Conservation (phyloP, 139 green algal genomes). For the Chlorella sp. region DNA sequence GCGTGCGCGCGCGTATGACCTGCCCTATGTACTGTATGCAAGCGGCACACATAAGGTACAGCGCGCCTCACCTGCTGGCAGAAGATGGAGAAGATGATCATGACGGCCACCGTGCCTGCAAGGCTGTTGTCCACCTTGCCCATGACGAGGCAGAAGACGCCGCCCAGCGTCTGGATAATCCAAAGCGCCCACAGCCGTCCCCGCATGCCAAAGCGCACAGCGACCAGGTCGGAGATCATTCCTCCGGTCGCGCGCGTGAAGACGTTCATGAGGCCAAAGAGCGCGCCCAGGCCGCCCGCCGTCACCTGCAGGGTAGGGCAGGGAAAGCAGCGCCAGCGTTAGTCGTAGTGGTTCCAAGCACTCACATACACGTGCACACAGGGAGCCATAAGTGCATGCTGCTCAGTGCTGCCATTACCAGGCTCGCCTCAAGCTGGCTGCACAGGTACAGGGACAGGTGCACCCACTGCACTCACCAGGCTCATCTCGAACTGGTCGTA, state of each 20-base stretch:
- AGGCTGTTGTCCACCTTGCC: constrained; percentile 53
- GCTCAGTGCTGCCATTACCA: no score
- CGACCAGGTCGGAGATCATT: constrained; percentile 50
- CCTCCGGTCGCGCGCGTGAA: constrained; percentile 79
- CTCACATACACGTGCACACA: no score
- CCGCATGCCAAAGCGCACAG: constrained; percentile 59
- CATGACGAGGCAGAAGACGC: constrained; percentile 75
- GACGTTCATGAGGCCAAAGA: constrained; percentile 92
- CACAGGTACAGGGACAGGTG: no score
- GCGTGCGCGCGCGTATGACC: no score
- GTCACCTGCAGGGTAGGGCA: no score
- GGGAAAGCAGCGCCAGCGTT: no score
- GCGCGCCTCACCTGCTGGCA: constrained; percentile 57
- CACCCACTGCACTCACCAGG: no score
- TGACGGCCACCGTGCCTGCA: constrained; percentile 62
- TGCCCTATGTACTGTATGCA: no score
- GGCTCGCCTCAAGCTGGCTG: no score
- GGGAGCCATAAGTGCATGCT: no score
- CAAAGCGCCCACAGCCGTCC: constrained; percentile 71
- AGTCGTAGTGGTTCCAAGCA: no score
- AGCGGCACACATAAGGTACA: no score
- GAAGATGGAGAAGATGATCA: constrained; percentile 83
- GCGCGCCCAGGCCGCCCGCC: constrained; percentile 49
- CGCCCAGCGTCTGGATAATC: constrained; percentile 61
- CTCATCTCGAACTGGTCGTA: constrained; percentile 72